A percentile compares a stretch with the other conserved stretches of the same genome.
Conservation (phyloP, 148 eudicot species). For the Hydrangea macrophylla region DNA sequence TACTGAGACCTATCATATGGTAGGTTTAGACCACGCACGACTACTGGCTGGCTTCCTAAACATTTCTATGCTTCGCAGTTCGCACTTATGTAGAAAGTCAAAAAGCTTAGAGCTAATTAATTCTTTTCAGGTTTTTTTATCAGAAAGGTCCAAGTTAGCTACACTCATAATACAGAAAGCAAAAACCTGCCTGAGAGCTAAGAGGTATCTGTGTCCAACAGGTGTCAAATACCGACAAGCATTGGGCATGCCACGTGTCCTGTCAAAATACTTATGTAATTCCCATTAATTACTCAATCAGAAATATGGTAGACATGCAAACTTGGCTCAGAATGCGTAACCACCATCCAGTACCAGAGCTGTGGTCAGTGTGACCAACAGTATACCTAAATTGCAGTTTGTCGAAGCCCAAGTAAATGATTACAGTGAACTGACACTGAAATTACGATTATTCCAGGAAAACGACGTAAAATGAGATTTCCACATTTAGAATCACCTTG, state of each 20-base stretch:
- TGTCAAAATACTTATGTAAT: too few species aligned
- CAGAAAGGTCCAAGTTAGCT: neutral
- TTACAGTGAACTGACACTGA: neutral
- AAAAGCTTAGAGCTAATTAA: neutral
- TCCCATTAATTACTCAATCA: too few species aligned
- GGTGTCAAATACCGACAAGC: too few species aligned
- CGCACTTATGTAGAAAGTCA: neutral
- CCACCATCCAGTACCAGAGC: too few species aligned
- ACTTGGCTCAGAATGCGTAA: too few species aligned
- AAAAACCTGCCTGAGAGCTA: too few species aligned
- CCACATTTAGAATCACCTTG: neutral
- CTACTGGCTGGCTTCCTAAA: neutral
- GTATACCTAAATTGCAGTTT: neutral
- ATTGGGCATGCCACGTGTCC: too few species aligned
- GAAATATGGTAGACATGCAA: too few species aligned
- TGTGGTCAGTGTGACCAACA: too few species aligned
- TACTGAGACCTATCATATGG: neutral
- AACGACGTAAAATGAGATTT: neutral
- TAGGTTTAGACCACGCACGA: neutral
- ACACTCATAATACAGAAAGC: too few species aligned
- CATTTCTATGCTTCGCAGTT: neutral
- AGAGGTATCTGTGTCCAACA: too few species aligned
- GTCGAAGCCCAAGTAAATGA: neutral
- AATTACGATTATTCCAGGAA: neutral
- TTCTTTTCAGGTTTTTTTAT: neutral